Percentiles rank a stretch among this genome's conserved stretches.
Conservation (phyloP, 176 grass and related monocot genomes). For the Musa beccarii region DNA sequence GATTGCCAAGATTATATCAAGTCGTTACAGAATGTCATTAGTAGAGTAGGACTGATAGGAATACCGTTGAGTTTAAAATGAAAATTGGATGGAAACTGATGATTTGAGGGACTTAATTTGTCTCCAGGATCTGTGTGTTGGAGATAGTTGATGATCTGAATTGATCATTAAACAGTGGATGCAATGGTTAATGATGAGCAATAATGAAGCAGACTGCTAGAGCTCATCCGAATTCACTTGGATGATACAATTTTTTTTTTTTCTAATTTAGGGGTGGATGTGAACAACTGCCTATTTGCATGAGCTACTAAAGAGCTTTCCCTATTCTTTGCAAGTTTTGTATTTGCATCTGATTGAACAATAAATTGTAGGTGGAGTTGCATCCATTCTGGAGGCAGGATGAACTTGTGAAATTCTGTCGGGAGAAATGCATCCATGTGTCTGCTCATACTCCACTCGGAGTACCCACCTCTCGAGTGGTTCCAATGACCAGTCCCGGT, state of each 20-base stretch:
- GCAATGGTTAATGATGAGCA: neutral
- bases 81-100: too few relatives aligned
- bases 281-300: neutral
- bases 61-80: too few relatives aligned
- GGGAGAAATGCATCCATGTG: constrained; percentile 41
- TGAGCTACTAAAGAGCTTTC: neutral
- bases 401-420: constrained; percentile 36
- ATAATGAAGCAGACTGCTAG: neutral
- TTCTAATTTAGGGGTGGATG: neutral
- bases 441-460: constrained; percentile 42
- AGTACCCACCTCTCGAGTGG: constrained; percentile 26
- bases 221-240: neutral
- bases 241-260: too few relatives aligned
- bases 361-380: constrained; percentile 33
- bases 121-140: too few relatives aligned
- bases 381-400: constrained; percentile 45
- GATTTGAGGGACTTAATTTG: too few relatives aligned
- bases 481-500: constrained; percentile 13
- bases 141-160: too few relatives aligned
- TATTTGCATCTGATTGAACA: neutral
- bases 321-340: neutral
- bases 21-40: too few relatives aligned
- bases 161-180: neutral
- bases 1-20: too few relatives aligned
- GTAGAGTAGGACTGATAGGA: too few relatives aligned